These are phyloP conservation scores for Suillus luteus DNA, from an alignment of 768 basidiomycete genomes.

Conservation along the genomic window DNA sequence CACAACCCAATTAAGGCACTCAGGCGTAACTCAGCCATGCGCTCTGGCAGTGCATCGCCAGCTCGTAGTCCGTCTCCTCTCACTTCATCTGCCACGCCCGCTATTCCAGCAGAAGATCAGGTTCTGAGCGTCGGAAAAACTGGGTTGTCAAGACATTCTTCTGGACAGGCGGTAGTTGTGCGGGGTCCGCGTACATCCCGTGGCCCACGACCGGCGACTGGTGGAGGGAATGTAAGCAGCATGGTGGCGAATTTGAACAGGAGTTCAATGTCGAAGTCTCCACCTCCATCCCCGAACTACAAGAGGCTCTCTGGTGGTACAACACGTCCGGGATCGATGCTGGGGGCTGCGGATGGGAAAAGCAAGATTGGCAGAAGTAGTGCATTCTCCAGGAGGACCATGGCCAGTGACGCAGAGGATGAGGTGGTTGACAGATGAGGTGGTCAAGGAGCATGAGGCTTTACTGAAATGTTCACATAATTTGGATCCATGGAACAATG, in stretches of 20 bases:
- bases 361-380: slow-evolving; percentile 39
- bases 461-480: background rate
- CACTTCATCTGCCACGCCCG: slow-evolving; percentile 27
- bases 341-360: slow-evolving; percentile 13
- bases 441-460: slow-evolving; percentile 40
- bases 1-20: slow-evolving; percentile 51
- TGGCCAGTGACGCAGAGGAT: slow-evolving; percentile 85
- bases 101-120: slow-evolving; percentile 35
- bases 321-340: slow-evolving; percentile 17
- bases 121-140: slow-evolving; percentile 35
- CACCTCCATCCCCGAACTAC: slow-evolving; percentile 40
- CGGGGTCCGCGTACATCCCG: slow-evolving; percentile 55
- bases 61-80: slow-evolving; percentile 49
- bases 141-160: slow-evolving; percentile 50
- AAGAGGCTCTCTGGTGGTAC: slow-evolving; percentile 49
- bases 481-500: background rate
- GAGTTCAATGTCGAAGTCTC: slow-evolving; percentile 40
- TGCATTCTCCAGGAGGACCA: slow-evolving; percentile 69
- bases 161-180: slow-evolving; percentile 36
- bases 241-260: slow-evolving; percentile 61
- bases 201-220: slow-evolving; percentile 44
- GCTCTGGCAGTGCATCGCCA: slow-evolving; percentile 37
- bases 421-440: slow-evolving; percentile 65
- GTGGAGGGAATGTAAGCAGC: slow-evolving; percentile 49
- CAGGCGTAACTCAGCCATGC: slow-evolving; percentile 37